Evolutionary conservation across 768 basidiomycete species (phyloP), one percentile per base, ranked within the genome.

Genomic region (Trametopsis cervina): DNA sequence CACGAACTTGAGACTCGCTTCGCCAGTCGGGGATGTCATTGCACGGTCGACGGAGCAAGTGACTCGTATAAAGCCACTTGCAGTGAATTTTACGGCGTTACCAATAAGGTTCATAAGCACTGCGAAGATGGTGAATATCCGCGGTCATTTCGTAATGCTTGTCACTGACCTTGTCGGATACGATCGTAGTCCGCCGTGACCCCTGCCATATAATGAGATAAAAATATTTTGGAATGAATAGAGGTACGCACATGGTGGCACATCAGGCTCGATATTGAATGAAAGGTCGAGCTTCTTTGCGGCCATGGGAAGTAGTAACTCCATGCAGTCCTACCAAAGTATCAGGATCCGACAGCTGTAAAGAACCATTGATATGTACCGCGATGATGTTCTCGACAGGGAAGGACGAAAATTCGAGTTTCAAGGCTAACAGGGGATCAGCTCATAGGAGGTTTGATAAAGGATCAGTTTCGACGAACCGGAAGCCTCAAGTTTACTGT

Each of bases 101-200:
- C 83, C 84, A 41, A 86, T 81, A 42, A 86, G 63, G 59, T 88
- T 88, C 83, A 85, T 85, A 18, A 86, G 63, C 9, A 85, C 83
- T 83, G 54, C 2, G 17, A 20, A 13, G 26, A 39, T 27, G n/a
- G n/a, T n/a, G n/a, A n/a, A n/a, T n/a, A n/a, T n/a, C n/a, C n/a
- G n/a, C n/a, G n/a, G n/a, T n/a, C n/a, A n/a, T n/a, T n/a, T n/a
- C n/a, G n/a, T n/a, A n/a, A n/a, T n/a, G n/a, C n/a, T n/a, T n/a
- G n/a, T n/a, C n/a, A n/a, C n/a, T 26, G 54, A 78, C 83, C 78
- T 75, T 88, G 84, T 39, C 83, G 77, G 42, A 86, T 84, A 18
- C 85, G 77, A 3, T 81, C 80, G 52, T 84, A 81, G 57, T 88
- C 85, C 0, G 82, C 81, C 42, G 69, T 75, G n/a, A 86, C 78